Percentiles rank a stretch among this genome's conserved stretches.
Conservation (phyloP, 2,329 filamentous ascomycete species). For the Colletotrichum sp. region DNA sequence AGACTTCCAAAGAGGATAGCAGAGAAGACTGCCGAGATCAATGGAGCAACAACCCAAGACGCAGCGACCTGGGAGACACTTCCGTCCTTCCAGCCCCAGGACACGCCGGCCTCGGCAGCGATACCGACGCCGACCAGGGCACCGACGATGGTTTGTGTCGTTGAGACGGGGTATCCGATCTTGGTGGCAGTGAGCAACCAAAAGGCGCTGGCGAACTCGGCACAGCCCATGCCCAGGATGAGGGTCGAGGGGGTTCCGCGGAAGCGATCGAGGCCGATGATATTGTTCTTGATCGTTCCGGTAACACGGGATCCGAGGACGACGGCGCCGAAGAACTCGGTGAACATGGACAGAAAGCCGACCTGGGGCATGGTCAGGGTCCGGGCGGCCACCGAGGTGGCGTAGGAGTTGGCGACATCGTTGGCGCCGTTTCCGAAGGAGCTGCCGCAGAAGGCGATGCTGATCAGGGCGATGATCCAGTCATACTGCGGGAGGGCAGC, state of each 20-base stretch:
- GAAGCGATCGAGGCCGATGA: constrained; percentile 43
- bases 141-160: constrained; percentile 18
- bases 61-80: constrained; percentile 27
- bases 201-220: constrained; percentile 18
- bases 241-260: constrained; percentile 23
- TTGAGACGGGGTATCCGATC: constrained; percentile 19
- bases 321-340: constrained; percentile 58
- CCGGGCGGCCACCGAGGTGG: constrained; percentile 54
- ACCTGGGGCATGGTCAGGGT: constrained; percentile 58
- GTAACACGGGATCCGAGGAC: constrained; percentile 52
- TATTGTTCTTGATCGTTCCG: constrained; percentile 46
- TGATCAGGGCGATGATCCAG: constrained; percentile 22
- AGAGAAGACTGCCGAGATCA: constrained; percentile 21
- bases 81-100: constrained; percentile 23
- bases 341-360: constrained; percentile 51
- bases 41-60: constrained; percentile 25
- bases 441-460: constrained; percentile 20
- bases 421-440: constrained; percentile 21
- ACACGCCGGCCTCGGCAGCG: constrained; percentile 32
- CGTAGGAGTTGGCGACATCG: constrained; percentile 49
- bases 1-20: constrained; percentile 22
- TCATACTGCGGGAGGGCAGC: constrained; percentile 18
- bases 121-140: constrained; percentile 24
- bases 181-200: constrained; percentile 20
- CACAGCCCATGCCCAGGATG: constrained; percentile 15